Evolutionary conservation across 1,284 basidiomycete genomes (phyloP), one percentile per base, ranked within the genome.

Genomic region (Fomes fomentarius): DNA sequence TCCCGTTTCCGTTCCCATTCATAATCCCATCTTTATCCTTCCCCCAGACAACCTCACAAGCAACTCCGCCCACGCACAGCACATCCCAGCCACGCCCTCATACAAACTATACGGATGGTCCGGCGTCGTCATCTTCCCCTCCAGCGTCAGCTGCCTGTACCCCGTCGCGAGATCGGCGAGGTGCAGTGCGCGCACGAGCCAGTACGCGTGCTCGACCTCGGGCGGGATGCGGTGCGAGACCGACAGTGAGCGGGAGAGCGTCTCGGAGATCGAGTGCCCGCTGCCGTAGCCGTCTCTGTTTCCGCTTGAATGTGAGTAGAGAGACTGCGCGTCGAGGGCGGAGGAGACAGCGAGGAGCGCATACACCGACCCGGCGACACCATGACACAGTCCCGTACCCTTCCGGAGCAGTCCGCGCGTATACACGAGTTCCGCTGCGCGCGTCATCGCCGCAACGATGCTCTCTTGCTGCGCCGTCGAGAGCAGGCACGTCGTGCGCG

Each of bases 371-470:
- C 82, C 81, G 11, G 73, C 77, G 8, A 80, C 74, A 6, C 82
- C 83, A 61, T 85, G 82, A 62, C 83, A 85, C 14, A 84, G 69
- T 0, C 82, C 81, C 15, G 82, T 66, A 21, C 83, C 82, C 64
- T 84, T 84, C 3, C 72, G 71, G 15, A 83, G 72, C 6, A 84
- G 64, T 0, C 82, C 82, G 6, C 71, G 73, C 7, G 67, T 64
- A 57, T 83, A 82, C 7, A 82, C 74, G 9, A 80, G 62, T 3
- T 68, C 63, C 2, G 75, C 77, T 7, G 72, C 80, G 14, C 66
- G 68, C 12, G 68, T 63, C 1, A 79, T 60, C 2, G 80, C 68
- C 1, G 58, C 53, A 14, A 66, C 56, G 5, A 77, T 59, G 31
- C 52, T 69, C 47, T 47, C 51, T 35, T 17, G 66, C 25, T 58